A percentile compares a stretch with the other conserved stretches of the same genome.
phyloP scores from a whole-genome alignment of 139 green algal genomes.

The Chlorella sp. region DNA sequence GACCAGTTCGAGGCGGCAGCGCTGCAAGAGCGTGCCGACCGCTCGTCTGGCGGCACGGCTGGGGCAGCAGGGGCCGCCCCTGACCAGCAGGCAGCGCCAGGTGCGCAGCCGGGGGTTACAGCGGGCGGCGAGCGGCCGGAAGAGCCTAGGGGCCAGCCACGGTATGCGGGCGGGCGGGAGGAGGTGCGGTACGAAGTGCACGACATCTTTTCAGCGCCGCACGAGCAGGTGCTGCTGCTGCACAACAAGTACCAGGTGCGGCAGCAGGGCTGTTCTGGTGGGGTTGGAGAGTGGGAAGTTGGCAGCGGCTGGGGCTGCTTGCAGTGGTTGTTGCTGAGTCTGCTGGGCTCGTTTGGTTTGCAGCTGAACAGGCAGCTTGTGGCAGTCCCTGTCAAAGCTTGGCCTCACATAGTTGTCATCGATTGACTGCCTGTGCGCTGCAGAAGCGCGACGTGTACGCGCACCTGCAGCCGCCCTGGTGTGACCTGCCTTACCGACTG shows the following conservation, averaged over 20 bases:
- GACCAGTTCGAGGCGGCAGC: conserved; percentile 40
- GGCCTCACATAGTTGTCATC: too few relatives aligned
- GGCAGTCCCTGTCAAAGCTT: too few relatives aligned
- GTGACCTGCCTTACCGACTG: conserved; percentile 49
- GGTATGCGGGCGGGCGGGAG: conserved; percentile 1
- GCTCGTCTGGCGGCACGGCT: background rate
- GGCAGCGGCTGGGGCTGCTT: background rate
- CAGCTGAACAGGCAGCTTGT: too few relatives aligned
- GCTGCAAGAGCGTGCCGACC: background rate
- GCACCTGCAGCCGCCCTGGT: conserved; percentile 68
- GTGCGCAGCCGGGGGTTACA: background rate
- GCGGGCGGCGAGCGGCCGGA: background rate
- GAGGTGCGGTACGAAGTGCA: conserved; percentile 59
- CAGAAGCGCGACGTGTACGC: conserved; percentile 56
- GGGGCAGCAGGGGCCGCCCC: background rate
- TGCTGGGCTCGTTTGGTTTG: too few relatives aligned
- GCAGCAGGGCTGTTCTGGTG: background rate
- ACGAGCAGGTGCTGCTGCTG: conserved; percentile 56
- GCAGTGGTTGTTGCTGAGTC: too few relatives aligned
- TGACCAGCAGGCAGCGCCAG: background rate
- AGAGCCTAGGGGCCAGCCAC: background rate
- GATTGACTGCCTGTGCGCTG: background rate
- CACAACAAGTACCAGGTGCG: conserved; percentile 61
- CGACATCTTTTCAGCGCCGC: conserved; percentile 16
- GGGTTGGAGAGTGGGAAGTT: background rate